phyloP scores from a whole-genome alignment of 306 rosid genomes.

The Styphnolobium japonicum region DNA sequence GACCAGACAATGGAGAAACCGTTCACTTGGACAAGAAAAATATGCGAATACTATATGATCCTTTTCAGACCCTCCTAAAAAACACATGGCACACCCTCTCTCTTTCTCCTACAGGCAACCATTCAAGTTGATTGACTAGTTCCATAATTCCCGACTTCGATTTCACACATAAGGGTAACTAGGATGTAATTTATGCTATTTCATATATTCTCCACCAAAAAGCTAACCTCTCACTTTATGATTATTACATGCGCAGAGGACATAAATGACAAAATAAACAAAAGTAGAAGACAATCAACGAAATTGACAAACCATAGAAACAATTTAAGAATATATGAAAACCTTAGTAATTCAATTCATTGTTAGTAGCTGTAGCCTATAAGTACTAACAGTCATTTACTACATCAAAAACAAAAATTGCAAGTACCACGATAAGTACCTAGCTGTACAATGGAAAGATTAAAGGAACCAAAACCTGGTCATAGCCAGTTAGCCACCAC shows the following conservation, averaged over 20 bases:
- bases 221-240: neutral
- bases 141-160: neutral
- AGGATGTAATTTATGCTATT: no score
- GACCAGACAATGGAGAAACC: constrained; percentile 3
- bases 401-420: neutral
- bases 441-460: neutral
- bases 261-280: neutral
- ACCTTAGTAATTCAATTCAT: neutral
- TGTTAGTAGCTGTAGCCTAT: neutral
- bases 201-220: neutral
- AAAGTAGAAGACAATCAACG: neutral
- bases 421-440: neutral
- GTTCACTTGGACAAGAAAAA: constrained; percentile 10
- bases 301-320: neutral
- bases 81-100: neutral
- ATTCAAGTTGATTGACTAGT: neutral
- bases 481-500: neutral
- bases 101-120: neutral
- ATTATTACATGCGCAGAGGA: neutral
- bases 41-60: neutral
- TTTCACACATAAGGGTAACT: neutral
- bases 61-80: neutral
- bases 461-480: neutral
- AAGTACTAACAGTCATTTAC: neutral
- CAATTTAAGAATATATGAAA: neutral